Percentiles rank a stretch among this genome's conserved stretches.
These are phyloP conservation scores for Xerophyta viscosa DNA, from an alignment of 106 monocot genomes.

Conservation along the genomic window DNA sequence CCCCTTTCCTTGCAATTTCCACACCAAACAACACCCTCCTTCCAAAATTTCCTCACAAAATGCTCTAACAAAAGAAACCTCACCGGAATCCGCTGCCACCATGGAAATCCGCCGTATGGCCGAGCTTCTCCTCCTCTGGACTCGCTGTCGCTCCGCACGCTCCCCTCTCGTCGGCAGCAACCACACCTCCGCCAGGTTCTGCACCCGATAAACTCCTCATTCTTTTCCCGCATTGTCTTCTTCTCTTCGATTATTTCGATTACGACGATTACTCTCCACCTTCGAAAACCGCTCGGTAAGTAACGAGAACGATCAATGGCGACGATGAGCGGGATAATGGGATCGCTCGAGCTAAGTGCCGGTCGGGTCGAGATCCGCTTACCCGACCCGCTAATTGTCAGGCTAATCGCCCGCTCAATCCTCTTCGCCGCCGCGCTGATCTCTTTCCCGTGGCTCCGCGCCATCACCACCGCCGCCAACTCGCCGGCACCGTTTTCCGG, in stretches of 20 bases:
- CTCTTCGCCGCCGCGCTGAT: slow-evolving; percentile 23
- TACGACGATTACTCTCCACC: too few species aligned
- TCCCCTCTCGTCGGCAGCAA: slow-evolving; percentile 87
- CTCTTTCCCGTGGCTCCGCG: slow-evolving; percentile 27
- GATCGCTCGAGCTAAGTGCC: slow-evolving; percentile 7
- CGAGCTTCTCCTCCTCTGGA: slow-evolving; percentile 50
- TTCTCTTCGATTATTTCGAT: too few species aligned
- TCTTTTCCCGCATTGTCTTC: not conserved
- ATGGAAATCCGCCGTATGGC: slow-evolving; percentile 46
- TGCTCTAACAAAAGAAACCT: too few species aligned
- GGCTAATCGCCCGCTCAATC: slow-evolving; percentile 23
- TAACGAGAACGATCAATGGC: not conserved
- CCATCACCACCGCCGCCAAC: not conserved
- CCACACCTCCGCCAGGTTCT: slow-evolving; percentile 93
- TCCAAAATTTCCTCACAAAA: too few species aligned
- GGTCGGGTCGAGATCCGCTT: slow-evolving; percentile 38
- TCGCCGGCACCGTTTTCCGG: not conserved
- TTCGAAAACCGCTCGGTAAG: too few species aligned
- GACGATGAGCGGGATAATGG: not conserved
- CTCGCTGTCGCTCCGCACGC: slow-evolving; percentile 25
- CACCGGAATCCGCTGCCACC: too few species aligned
- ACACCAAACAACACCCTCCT: too few species aligned
- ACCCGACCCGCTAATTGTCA: slow-evolving; percentile 27
- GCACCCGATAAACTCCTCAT: slow-evolving; percentile 58
- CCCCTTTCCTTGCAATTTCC: too few species aligned